phyloP scores from a whole-genome alignment of 345 rosid genomes.

The Camelina sativa region DNA sequence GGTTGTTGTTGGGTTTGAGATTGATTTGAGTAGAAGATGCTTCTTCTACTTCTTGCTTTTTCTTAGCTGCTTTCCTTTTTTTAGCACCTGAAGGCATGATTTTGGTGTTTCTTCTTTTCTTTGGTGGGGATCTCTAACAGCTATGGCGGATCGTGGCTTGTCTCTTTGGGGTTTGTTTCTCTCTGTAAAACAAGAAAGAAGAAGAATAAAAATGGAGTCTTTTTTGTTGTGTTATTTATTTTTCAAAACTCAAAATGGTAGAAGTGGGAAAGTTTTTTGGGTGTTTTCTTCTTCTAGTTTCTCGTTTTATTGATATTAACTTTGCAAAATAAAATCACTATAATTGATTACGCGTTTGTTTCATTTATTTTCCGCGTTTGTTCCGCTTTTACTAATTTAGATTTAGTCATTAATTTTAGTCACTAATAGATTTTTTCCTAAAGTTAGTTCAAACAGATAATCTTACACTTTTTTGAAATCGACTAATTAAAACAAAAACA shows the following conservation, averaged over 20 bases:
- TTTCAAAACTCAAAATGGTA: slow-evolving; percentile 41
- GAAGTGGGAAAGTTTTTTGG: slow-evolving; percentile 37
- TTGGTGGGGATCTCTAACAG: slow-evolving; percentile 42
- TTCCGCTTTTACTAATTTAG: slow-evolving; percentile 22
- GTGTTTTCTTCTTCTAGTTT: slow-evolving; percentile 12
- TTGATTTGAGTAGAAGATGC: slow-evolving; percentile 45
- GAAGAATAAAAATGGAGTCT: background rate
- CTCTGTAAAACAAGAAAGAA: slow-evolving; percentile 28
- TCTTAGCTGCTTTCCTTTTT: slow-evolving; percentile 93
- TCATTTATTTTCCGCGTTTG: slow-evolving; percentile 34
- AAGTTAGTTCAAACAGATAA: too few species aligned
- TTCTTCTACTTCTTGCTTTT: slow-evolving; percentile 66
- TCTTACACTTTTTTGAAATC: too few species aligned
- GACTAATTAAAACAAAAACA: too few species aligned
- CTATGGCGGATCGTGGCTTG: slow-evolving; percentile 44
- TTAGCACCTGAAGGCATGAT: slow-evolving; percentile 89
- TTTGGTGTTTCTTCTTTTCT: background rate
- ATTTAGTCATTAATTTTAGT: background rate
- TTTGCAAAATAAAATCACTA: background rate
- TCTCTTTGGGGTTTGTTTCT: slow-evolving; percentile 20
- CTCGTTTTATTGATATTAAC: background rate
- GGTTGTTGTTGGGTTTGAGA: slow-evolving; percentile 43
- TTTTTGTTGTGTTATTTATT: background rate
- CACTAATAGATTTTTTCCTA: too few species aligned
- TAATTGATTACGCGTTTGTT: slow-evolving; percentile 23